These are phyloP conservation scores for Neoascochyta sp. DNA, from an alignment of 2,329 filamentous ascomycete genomes.

Conservation along the genomic window DNA sequence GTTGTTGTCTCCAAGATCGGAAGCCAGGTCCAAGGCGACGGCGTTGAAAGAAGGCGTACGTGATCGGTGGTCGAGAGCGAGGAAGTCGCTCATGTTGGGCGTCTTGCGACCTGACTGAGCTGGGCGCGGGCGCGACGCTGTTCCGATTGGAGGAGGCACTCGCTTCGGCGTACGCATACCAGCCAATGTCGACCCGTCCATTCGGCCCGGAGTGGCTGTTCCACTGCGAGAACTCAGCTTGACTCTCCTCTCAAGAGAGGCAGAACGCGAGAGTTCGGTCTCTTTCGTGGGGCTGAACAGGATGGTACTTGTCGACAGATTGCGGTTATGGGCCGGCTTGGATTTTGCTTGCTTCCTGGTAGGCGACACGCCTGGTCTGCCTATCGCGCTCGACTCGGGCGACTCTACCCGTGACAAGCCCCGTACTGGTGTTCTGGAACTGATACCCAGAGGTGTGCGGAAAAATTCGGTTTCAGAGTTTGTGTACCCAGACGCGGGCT, in stretches of 20 bases:
- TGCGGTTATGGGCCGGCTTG: constrained; percentile 61
- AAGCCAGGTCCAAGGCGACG: constrained; percentile 62
- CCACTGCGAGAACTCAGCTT: constrained; percentile 32
- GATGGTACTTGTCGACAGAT: constrained; percentile 77
- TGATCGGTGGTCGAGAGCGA: constrained; percentile 46
- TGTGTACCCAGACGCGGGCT: constrained; percentile 23
- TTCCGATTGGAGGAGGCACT: constrained; percentile 15
- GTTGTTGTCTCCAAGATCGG: constrained; percentile 63
- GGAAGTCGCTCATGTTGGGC: constrained; percentile 54
- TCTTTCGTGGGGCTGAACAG: constrained; percentile 66
- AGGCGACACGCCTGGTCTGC: constrained; percentile 29
- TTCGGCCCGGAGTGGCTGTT: constrained; percentile 31
- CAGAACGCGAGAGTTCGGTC: constrained; percentile 35
- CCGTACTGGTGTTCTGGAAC: constrained; percentile 23
- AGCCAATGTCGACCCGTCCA: constrained; percentile 15
- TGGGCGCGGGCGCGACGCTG: constrained; percentile 28
- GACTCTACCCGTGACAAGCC: constrained; percentile 21
- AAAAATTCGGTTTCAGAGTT: constrained; percentile 44
- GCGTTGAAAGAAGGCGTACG: constrained; percentile 63
- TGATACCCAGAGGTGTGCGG: constrained; percentile 40
- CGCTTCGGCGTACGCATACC: constrained; percentile 45
- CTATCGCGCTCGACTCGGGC: constrained; percentile 32
- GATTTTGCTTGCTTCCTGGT: constrained; percentile 15
- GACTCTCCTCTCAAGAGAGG: constrained; percentile 28
- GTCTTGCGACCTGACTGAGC: constrained; percentile 55